Base-by-base conservation (phyloP, 129 eudicot species). In the Flaveria trinervia region DNA sequence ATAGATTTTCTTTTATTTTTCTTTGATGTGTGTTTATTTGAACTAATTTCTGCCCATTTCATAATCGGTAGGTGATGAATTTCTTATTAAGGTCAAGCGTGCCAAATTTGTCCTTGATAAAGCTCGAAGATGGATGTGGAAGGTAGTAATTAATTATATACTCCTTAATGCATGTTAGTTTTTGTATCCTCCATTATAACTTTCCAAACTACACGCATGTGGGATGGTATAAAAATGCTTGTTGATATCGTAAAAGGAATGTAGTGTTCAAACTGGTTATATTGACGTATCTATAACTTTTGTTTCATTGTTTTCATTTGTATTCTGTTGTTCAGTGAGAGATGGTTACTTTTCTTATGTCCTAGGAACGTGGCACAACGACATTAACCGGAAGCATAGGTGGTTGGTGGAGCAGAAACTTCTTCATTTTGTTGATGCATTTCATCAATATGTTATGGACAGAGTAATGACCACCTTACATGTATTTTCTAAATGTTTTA, bases 371-470 rank as follows among this genome's bases (percentile, higher is more conserved):
- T 82, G 89, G 94, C 45, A 68, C 73, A 48, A 84, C 85, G 45
- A 79, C 89, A 74, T 78, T 79, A n/a, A 78, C 65, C 86, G 82
- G 75, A 91, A 95, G 78, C 97, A 77, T 77, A 90, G 88, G 77
- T 91, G 93, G 97, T 81, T 95, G 75, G 93, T 95, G 83, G 94
- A 89, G 85, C 97, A 95, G 79, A 95, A 95, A 74, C 90, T 95
- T 55, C 93, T 95, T 48, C 96, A 95, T 77, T 95, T 95, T 59
- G 96, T 95, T 71, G 99, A 95, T 83, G 99, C 97, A 49, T 95
- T 95, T 85, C 99, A 95, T 84, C 99, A 91, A 83, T 95, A 95
- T 79, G 97, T 95, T 73, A 95, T 95, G 99, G 99, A 95, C 86
- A 91, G 97, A 67, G 99, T 94, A 94, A 85, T 69, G 39, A 22